phyloP scores from a whole-genome alignment of 202 grass and related monocot genomes.

The Elaeis oleifera region DNA sequence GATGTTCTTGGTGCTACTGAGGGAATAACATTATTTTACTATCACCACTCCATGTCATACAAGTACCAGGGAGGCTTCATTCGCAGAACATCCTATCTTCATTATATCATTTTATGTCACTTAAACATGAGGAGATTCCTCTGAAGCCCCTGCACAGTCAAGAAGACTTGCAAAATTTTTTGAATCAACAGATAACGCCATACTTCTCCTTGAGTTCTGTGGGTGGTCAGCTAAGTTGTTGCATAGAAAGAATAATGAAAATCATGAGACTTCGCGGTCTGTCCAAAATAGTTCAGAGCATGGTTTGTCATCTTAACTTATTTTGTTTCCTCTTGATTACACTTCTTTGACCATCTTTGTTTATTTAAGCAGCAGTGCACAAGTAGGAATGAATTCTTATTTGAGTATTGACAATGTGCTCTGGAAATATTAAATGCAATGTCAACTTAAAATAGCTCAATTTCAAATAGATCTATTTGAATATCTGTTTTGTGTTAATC shows the following conservation, averaged over 20 bases:
- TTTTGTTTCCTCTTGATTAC: conserved; percentile 22
- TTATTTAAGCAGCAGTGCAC: conserved; percentile 3
- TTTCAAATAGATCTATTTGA: no score
- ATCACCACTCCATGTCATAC: conserved; percentile 47
- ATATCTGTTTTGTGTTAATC: no score
- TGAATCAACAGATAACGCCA: conserved; percentile 72
- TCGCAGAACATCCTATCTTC: conserved; percentile 57
- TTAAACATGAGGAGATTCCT: conserved; percentile 58
- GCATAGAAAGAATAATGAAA: conserved; percentile 38
- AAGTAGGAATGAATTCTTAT: background rate
- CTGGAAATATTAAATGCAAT: background rate
- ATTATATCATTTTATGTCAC: conserved; percentile 44
- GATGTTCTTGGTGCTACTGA: conserved; percentile 58
- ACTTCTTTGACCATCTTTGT: conserved; percentile 23
- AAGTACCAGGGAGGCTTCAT: conserved; percentile 75
- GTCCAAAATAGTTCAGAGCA: conserved; percentile 43
- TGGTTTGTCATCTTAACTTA: conserved; percentile 43
- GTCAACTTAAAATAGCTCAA: background rate
- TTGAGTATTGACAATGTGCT: background rate
- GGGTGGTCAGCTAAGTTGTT: conserved; percentile 70
- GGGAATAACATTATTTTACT: conserved; percentile 66
- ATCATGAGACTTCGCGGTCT: conserved; percentile 23
- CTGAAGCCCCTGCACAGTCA: conserved; percentile 53
- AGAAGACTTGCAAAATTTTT: conserved; percentile 59
- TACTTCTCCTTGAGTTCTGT: conserved; percentile 80